A percentile compares a stretch with the other conserved stretches of the same genome.
phyloP scores from a whole-genome alignment of 2,329 filamentous ascomycete genomes.

The Fusarium graminum region DNA sequence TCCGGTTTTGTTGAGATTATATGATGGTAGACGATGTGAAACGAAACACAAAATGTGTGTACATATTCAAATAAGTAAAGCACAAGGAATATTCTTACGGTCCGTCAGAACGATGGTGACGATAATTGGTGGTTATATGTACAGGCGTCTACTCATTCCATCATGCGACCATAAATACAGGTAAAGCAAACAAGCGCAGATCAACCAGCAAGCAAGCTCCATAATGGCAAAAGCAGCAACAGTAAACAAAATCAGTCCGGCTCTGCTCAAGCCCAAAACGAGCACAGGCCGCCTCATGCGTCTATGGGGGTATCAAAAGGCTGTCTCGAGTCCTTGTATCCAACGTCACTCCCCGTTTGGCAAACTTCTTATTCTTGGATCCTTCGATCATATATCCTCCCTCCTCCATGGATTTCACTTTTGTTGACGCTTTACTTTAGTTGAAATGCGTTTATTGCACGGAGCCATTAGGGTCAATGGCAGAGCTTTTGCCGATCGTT shows the following conservation, averaged over 20 bases:
- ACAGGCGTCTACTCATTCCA: slow-evolving; percentile 29
- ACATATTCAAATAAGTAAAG: not conserved
- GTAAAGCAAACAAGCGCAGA: slow-evolving; percentile 14
- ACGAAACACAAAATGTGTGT: slow-evolving; percentile 25
- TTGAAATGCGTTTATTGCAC: slow-evolving; percentile 50
- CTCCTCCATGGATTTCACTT: slow-evolving; percentile 2
- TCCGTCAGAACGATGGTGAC: not conserved
- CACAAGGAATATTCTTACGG: not conserved
- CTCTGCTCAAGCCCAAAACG: slow-evolving; percentile 34
- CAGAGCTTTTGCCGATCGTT: slow-evolving; percentile 50
- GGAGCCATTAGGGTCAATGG: slow-evolving; percentile 59
- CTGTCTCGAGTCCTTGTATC: slow-evolving; percentile 47
- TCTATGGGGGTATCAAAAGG: slow-evolving; percentile 53
- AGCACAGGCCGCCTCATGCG: slow-evolving; percentile 50
- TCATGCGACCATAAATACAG: slow-evolving; percentile 14
- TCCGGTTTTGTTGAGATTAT: slow-evolving; percentile 19
- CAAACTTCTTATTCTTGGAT: slow-evolving; percentile 31
- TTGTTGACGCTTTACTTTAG: not conserved
- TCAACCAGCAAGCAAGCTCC: slow-evolving; percentile 10
- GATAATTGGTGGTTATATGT: not conserved
- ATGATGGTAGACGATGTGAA: slow-evolving; percentile 34
- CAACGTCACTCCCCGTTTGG: slow-evolving; percentile 44
- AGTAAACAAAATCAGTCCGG: slow-evolving; percentile 38
- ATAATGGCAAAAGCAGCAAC: slow-evolving; percentile 25
- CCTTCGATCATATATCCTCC: slow-evolving; percentile 3